Conservation (phyloP, 768 basidiomycete genomes). For the Leucocoprinus birnbaumii region DNA sequence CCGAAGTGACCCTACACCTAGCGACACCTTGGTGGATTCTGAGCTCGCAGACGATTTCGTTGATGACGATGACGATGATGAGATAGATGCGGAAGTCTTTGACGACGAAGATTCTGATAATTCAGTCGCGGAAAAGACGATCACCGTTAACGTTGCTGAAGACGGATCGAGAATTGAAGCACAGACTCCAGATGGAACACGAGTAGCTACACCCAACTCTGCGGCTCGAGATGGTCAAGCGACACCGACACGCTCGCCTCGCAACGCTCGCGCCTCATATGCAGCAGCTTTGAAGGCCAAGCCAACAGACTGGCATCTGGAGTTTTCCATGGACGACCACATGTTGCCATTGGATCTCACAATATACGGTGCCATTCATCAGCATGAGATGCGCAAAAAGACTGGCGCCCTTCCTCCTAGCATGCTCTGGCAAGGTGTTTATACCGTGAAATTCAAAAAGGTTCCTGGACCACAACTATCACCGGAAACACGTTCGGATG, state of each 20-base stretch:
- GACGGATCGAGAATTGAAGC: slow-evolving; percentile 95
- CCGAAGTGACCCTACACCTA: slow-evolving; percentile 38
- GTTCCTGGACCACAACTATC: slow-evolving; percentile 75
- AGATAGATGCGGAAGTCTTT: slow-evolving; percentile 85
- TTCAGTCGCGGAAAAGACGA: slow-evolving; percentile 75
- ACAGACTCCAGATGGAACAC: slow-evolving; percentile 94
- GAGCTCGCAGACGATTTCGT: slow-evolving; percentile 74
- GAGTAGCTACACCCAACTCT: slow-evolving; percentile 83
- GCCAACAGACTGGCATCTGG: slow-evolving; percentile 94
- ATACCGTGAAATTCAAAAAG: slow-evolving; percentile 92
- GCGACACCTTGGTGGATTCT: slow-evolving; percentile 61
- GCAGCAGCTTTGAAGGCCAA: slow-evolving; percentile 92
- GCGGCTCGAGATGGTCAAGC: slow-evolving; percentile 35
- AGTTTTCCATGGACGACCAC: slow-evolving; percentile 93
- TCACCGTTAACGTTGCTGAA: slow-evolving; percentile 79
- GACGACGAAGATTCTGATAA: slow-evolving; percentile 84
- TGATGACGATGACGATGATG: slow-evolving; percentile 88
- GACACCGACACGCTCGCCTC: slow-evolving; percentile 23
- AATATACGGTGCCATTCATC: slow-evolving; percentile 95
- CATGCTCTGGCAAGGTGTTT: slow-evolving; percentile 86
- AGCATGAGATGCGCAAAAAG: slow-evolving; percentile 82
- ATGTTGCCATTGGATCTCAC: slow-evolving; percentile 83
- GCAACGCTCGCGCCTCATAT: slow-evolving; percentile 64
- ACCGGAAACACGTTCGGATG: slow-evolving; percentile 47
- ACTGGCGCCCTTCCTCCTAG: slow-evolving; percentile 58